Conservation (phyloP, 129 eudicot genomes). For the Centaurea solstitialis region DNA sequence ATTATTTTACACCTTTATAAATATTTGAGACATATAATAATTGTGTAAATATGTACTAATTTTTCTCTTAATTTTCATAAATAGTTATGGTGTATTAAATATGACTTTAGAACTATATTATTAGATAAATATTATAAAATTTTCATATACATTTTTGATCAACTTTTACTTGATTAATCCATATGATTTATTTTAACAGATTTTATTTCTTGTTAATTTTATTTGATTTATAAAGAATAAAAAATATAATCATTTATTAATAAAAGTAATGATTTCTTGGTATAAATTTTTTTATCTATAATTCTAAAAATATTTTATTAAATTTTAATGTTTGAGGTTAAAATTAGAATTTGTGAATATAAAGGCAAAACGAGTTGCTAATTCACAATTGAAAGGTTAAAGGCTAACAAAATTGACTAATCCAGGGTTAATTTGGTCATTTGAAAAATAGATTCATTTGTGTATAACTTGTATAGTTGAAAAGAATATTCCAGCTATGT, state of each 20-base stretch:
- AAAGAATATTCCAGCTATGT: slow-evolving; percentile 1
- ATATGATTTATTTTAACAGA: background rate
- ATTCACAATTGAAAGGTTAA: slow-evolving; percentile 22
- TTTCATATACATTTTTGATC: too few relatives aligned
- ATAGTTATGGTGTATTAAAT: too few relatives aligned
- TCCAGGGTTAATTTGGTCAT: background rate
- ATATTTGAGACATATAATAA: too few relatives aligned
- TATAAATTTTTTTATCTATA: too few relatives aligned
- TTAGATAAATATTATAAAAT: too few relatives aligned
- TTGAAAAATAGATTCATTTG: background rate
- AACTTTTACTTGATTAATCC: background rate
- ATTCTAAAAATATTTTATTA: background rate
- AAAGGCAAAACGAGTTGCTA: slow-evolving; percentile 19
- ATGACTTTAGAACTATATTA: too few relatives aligned
- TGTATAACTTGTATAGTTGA: background rate
- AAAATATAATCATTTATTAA: background rate
- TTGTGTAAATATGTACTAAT: too few relatives aligned
- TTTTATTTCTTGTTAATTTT: background rate
- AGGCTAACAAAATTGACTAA: slow-evolving; percentile 9
- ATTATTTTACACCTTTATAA: too few relatives aligned
- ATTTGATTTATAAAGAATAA: background rate
- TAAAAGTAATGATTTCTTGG: background rate
- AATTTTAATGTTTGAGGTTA: background rate
- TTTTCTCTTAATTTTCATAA: too few relatives aligned
- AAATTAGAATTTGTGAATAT: background rate